Percentiles rank a stretch among this genome's conserved stretches.
Conservation (phyloP, 2,329 filamentous ascomycete genomes). For the Ophiocordyceps unilateralis region DNA sequence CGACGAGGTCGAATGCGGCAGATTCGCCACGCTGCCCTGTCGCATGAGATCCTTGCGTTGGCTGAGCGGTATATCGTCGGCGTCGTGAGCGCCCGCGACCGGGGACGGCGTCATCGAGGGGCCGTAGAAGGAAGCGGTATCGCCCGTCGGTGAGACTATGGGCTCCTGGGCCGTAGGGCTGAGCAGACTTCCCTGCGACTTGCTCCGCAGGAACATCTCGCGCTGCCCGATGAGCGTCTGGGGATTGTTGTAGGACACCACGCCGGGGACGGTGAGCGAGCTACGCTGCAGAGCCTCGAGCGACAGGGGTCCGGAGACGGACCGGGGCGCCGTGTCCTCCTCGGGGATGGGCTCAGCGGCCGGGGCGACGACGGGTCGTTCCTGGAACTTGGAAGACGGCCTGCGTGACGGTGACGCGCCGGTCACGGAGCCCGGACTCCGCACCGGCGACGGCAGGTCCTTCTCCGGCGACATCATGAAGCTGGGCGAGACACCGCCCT, state of each 20-base stretch:
- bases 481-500: background rate
- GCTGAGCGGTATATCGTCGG: constrained; percentile 56
- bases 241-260: constrained; percentile 32
- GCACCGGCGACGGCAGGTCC: background rate
- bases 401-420: constrained; percentile 7
- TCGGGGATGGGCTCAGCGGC: constrained; percentile 3
- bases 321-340: constrained; percentile 1
- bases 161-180: constrained; percentile 10
- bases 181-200: constrained; percentile 25
- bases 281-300: constrained; percentile 10
- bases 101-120: constrained; percentile 14
- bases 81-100: constrained; percentile 19
- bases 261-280: constrained; percentile 18
- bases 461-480: background rate
- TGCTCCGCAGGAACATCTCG: constrained; percentile 35
- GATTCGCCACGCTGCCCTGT: constrained; percentile 25
- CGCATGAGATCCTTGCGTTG: constrained; percentile 47
- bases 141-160: constrained; percentile 15
- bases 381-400: constrained; percentile 14
- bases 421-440: background rate
- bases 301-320: constrained; percentile 7
- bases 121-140: constrained; percentile 23
- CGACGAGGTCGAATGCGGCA: constrained; percentile 3
- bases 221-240: constrained; percentile 39
- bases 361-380: constrained; percentile 16